Conservation (phyloP, 345 rosid species). For the Brassica napus region DNA sequence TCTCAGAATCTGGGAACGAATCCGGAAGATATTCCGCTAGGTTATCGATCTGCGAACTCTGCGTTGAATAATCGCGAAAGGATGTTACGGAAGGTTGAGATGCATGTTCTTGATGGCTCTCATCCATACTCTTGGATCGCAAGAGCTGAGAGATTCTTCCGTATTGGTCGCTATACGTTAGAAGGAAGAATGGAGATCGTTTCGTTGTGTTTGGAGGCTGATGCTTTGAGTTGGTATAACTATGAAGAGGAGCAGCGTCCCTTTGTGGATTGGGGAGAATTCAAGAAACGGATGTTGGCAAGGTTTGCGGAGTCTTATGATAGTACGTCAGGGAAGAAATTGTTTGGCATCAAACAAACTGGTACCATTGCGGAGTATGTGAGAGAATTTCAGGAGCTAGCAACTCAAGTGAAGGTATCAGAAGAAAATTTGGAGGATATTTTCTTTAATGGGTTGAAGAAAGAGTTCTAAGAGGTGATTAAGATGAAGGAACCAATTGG, state of each 20-base stretch:
- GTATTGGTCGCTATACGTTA: background rate
- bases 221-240: background rate
- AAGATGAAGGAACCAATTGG: background rate
- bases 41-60: background rate
- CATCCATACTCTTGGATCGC: background rate
- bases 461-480: background rate
- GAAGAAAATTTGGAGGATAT: background rate
- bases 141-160: background rate
- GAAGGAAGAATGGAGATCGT: background rate
- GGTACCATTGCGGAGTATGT: background rate
- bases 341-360: background rate
- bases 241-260: too few species aligned
- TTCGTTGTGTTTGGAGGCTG: background rate
- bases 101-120: background rate
- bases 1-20: background rate
- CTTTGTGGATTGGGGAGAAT: background rate
- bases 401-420: background rate
- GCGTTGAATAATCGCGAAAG: background rate
- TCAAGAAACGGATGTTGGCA: background rate
- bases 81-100: background rate
- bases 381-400: background rate
- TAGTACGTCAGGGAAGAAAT: background rate
- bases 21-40: background rate
- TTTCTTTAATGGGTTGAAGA: background rate
- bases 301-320: background rate